Evolutionary conservation across 257 asterid species (phyloP).

Genomic region (Ocimum tenuiflorum): DNA sequence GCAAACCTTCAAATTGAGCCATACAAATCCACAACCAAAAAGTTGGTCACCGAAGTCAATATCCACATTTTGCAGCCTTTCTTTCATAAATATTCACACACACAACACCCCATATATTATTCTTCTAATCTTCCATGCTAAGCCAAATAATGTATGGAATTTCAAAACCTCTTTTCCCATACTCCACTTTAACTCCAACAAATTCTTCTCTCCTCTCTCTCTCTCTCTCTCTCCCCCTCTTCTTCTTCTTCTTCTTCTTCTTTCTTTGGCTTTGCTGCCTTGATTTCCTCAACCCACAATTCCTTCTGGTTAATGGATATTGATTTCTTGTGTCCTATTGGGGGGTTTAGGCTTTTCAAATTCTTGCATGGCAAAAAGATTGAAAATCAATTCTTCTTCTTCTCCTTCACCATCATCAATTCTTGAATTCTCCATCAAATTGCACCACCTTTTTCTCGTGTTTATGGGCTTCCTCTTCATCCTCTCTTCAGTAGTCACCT

Average conservation of each 20-base stretch:
- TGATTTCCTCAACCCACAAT: not conserved
- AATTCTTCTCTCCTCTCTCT: constrained; percentile 6
- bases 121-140: constrained; percentile 26
- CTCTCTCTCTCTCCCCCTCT: not conserved
- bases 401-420: constrained; percentile 14
- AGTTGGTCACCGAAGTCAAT: constrained; percentile 28
- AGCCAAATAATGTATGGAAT: constrained; percentile 32
- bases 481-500: constrained; percentile 26
- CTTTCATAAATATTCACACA: constrained; percentile 19
- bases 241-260: not conserved
- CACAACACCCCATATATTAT: not conserved
- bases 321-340: constrained; percentile 41
- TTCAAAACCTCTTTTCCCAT: constrained; percentile 40
- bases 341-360: constrained; percentile 42
- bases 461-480: constrained; percentile 26
- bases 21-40: constrained; percentile 11
- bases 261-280: not conserved
- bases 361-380: constrained; percentile 64
- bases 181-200: constrained; percentile 18
- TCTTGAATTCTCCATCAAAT: constrained; percentile 18
- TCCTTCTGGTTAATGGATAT: constrained; percentile 55
- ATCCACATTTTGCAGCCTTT: constrained; percentile 15
- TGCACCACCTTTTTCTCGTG: constrained; percentile 14
- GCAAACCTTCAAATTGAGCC: constrained; percentile 1
- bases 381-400: constrained; percentile 24